Evolutionary conservation across 257 asterid genomes (phyloP).

Genomic region (Capsicum baccatum): DNA sequence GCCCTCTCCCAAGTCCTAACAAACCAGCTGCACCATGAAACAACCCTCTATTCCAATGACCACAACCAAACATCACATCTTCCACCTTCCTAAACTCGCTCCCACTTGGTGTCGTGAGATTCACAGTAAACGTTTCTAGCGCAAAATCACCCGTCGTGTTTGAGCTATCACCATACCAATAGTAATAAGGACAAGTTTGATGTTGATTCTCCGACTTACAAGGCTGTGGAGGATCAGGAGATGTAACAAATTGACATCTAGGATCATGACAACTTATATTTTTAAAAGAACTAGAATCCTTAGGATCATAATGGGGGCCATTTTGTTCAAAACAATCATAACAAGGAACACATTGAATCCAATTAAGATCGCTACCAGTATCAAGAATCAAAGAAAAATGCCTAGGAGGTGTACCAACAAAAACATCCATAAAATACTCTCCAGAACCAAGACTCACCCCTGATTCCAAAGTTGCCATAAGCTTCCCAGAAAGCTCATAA

Average conservation of each 20-base stretch:
- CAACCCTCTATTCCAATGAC: constrained; percentile 93
- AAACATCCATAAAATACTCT: constrained; percentile 90
- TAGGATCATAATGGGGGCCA: constrained; percentile 74
- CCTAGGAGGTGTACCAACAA: constrained; percentile 85
- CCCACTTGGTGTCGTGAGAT: constrained; percentile 60
- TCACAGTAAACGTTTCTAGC: constrained; percentile 78
- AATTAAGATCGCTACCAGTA: constrained; percentile 93
- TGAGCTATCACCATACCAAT: constrained; percentile 96
- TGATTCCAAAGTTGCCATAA: constrained; percentile 81
- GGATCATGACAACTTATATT: constrained; percentile 76
- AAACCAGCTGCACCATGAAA: constrained; percentile 96
- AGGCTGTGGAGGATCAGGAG: constrained; percentile 72
- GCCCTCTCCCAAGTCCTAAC: constrained; percentile 84
- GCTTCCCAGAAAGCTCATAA: constrained; percentile 48
- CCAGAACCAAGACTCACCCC: constrained; percentile 64
- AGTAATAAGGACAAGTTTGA: constrained; percentile 80
- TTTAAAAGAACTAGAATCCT: constrained; percentile 52
- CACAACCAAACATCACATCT: constrained; percentile 92
- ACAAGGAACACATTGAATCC: constrained; percentile 95
- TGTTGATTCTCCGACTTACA: constrained; percentile 44
- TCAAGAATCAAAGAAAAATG: constrained; percentile 84
- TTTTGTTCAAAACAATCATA: constrained; percentile 83
- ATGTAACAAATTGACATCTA: constrained; percentile 66
- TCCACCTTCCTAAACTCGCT: constrained; percentile 60
- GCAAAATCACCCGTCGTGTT: constrained; percentile 92